Evolutionary conservation across 805 yeast species (phyloP).

Genomic region (Priceomyces medius): DNA sequence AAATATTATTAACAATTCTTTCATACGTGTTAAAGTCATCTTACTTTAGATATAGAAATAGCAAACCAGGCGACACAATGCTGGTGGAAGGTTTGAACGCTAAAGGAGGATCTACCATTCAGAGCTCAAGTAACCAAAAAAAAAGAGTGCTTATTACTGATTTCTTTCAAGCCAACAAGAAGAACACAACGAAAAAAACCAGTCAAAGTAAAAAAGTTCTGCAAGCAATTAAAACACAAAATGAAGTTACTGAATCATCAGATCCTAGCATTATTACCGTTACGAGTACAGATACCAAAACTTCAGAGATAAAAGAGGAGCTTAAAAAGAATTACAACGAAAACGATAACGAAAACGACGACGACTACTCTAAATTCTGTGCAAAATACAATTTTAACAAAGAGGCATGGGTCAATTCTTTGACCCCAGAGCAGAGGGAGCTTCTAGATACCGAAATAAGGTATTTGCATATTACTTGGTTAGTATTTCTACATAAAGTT

Average conservation of each 20-base stretch:
- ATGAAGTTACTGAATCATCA: neutral
- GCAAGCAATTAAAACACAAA: neutral
- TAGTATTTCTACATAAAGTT: slow-evolving; percentile 63
- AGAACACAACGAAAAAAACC: neutral
- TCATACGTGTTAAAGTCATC: neutral
- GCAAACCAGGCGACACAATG: no score
- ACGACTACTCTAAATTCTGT: slow-evolving; percentile 14
- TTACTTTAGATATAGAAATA: no score
- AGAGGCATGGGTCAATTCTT: slow-evolving; percentile 46
- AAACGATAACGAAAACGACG: slow-evolving; percentile 2
- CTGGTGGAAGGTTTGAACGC: no score
- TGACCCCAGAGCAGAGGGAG: slow-evolving; percentile 47
- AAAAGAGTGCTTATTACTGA: slow-evolving; percentile 17
- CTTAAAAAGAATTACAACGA: neutral
- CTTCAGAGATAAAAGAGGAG: neutral
- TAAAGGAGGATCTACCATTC: no score
- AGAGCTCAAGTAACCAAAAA: no score
- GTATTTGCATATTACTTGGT: slow-evolving; percentile 78
- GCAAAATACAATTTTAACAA: slow-evolving; percentile 43
- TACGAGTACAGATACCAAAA: neutral
- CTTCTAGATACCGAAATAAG: slow-evolving; percentile 66
- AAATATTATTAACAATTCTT: neutral
- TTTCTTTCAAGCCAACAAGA: slow-evolving; percentile 13
- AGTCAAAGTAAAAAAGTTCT: neutral
- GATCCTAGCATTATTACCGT: neutral